A percentile compares a stretch with the other conserved stretches of the same genome.
Evolutionary conservation across 108 stramenopile species (phyloP).

Genomic region (Pseudonitzschia multistriata): DNA sequence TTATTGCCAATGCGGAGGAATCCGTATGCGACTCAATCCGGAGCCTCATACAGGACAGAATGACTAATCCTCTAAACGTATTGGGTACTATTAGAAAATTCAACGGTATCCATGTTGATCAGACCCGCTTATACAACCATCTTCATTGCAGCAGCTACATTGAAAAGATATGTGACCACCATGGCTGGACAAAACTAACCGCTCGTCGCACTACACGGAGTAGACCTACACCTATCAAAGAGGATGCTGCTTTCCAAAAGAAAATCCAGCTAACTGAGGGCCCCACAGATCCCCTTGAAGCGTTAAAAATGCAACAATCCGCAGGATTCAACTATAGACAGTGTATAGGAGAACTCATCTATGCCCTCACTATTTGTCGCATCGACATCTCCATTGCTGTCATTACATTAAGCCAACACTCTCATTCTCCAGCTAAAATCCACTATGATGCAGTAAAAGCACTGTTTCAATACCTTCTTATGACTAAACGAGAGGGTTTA

Average conservation of each 20-base stretch:
- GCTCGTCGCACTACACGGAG: not conserved
- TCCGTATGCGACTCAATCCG: not conserved
- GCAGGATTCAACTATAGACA: conserved; percentile 19
- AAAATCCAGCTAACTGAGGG: conserved; percentile 5
- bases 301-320: not conserved
- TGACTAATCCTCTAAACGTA: conserved; percentile 29
- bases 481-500: not conserved
- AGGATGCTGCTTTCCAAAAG: not conserved
- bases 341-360: conserved; percentile 33
- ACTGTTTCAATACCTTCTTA: not conserved
- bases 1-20: not conserved
- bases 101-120: conserved; percentile 32
- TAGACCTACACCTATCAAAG: not conserved
- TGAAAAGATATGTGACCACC: conserved; percentile 21
- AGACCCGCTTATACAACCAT: conserved; percentile 26
- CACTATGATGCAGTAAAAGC: not conserved
- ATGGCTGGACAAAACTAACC: not conserved
- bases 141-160: conserved; percentile 27
- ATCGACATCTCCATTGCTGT: not conserved
- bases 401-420: conserved; percentile 1
- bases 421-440: not conserved
- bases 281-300: not conserved
- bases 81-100: conserved; percentile 26
- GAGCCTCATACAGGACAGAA: not conserved
- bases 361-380: conserved; percentile 27